A percentile compares a stretch with the other conserved stretches of the same genome.
Conservation (phyloP, 805 yeast genomes). For the Kazachstania kunashirensis region DNA sequence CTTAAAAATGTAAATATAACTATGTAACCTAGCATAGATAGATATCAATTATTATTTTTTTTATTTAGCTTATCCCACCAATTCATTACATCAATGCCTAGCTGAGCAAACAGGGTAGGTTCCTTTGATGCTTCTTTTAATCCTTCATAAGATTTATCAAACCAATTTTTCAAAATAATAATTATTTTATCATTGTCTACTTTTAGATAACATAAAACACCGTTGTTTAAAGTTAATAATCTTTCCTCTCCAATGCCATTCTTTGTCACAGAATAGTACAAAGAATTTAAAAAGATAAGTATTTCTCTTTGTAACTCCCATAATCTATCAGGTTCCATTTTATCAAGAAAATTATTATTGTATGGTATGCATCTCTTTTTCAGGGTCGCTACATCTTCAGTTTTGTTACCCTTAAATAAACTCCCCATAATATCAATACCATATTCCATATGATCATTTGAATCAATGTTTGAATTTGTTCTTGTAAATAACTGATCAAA, state of each 20-base stretch:
- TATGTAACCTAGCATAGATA: too few species aligned
- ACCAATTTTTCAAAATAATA: conserved; percentile 27
- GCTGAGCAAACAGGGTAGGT: conserved; percentile 11
- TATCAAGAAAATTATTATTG: conserved; percentile 16
- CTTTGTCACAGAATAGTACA: conserved; percentile 12
- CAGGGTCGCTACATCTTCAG: background rate
- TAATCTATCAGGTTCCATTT: conserved; percentile 16
- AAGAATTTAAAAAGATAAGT: conserved; percentile 10
- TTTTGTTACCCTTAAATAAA: background rate
- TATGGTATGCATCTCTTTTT: background rate
- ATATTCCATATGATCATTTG: background rate
- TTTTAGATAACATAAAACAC: conserved; percentile 25
- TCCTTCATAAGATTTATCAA: conserved; percentile 7
- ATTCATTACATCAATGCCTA: conserved; percentile 17
- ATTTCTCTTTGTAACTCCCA: conserved; percentile 21
- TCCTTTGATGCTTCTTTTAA: conserved; percentile 1
- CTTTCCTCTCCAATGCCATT: conserved; percentile 19
- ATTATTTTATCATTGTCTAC: conserved; percentile 12
- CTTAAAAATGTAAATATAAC: too few species aligned
- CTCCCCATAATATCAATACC: conserved; percentile 20
- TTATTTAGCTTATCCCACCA: conserved; percentile 17
- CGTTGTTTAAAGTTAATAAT: conserved; percentile 25
- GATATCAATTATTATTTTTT: background rate
- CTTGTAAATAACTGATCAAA: conserved; percentile 15
- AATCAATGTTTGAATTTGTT: background rate